Conservation (phyloP, 345 rosid genomes). For the Geranium rotundifolium region DNA sequence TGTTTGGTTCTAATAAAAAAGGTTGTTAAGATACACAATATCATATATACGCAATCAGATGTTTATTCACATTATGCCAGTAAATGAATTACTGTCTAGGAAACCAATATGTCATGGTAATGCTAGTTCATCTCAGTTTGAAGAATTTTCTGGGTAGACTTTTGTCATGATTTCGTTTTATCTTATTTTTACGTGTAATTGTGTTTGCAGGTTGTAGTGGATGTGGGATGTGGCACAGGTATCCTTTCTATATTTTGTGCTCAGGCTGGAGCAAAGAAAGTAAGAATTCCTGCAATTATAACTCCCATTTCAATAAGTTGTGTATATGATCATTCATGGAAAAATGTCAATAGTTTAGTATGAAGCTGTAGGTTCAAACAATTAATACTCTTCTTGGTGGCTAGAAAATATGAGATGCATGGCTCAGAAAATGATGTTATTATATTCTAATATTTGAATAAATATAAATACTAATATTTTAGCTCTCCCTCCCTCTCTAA, state of each 20-base stretch:
- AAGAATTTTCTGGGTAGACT: not conserved
- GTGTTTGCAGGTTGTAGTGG: conserved; percentile 69
- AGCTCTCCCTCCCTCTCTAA: not conserved
- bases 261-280: conserved; percentile 96
- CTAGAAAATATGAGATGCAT: not conserved
- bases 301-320: not conserved
- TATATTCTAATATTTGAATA: too few relatives aligned
- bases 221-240: conserved; percentile 99
- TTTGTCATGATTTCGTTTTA: conserved; percentile 4
- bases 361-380: not conserved
- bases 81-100: not conserved
- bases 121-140: not conserved
- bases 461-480: too few relatives aligned
- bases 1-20: too few relatives aligned
- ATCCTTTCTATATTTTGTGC: conserved; percentile 97
- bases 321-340: not conserved
- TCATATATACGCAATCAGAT: not conserved
- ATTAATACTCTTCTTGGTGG: not conserved
- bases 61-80: not conserved
- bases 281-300: conserved; percentile 16
- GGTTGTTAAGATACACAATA: too few relatives aligned
- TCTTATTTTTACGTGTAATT: conserved; percentile 12
- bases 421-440: not conserved
- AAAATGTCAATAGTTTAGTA: too few relatives aligned
- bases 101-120: not conserved